Base-by-base conservation (phyloP, 2,329 filamentous ascomycete species). In the Myriosclerotinia scirpicola region DNA sequence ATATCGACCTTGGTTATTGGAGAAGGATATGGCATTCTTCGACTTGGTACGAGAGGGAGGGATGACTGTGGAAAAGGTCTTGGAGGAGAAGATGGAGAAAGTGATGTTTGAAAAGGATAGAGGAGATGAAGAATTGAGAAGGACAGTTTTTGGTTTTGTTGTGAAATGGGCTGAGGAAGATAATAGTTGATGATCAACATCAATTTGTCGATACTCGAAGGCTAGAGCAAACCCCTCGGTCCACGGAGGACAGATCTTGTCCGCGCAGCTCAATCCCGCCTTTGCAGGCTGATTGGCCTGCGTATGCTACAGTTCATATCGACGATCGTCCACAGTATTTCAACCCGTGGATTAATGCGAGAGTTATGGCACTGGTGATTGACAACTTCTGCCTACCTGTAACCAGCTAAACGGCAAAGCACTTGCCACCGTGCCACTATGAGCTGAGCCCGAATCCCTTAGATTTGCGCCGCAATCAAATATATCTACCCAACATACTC, bases 91-190 rank as follows among this genome's bases (percentile, higher is more conserved):
- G 73, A 87, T 96, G 87, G 92, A 94, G 46, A 88, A 88, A 76
- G 90, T 93, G 70, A 87, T 98, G 81, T 97, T 98, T 78, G 91
- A 93, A 74, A 85, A 93, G 72, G 93, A 97, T 76, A 90, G 88
- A 20, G 94, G 94, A 48, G 92, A 96, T 78, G 86, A 94, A 78
- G 84, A 88, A 70, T 81, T 96, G 67, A 85, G 92, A 70, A 88
- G 91, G 77, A 96, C 91, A 9, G 92, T 96, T 15, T 76, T 76
- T 72, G 75, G 75, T 11, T 76, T 69, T 66, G 71, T 72, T 54
- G 71, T 77, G 30, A 73, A 56, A 59, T 76, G 75, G 75, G 63
- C 67, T 22, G 52, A 55, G 26, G 38, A 44, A 36, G 52, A 48
- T 26, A 38, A 8, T 14, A 20, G 14, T 52, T 52, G 34, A 61